Evolutionary conservation across 23 red algal species (phyloP).

Genomic region (Gracilariopsis chorda): DNA sequence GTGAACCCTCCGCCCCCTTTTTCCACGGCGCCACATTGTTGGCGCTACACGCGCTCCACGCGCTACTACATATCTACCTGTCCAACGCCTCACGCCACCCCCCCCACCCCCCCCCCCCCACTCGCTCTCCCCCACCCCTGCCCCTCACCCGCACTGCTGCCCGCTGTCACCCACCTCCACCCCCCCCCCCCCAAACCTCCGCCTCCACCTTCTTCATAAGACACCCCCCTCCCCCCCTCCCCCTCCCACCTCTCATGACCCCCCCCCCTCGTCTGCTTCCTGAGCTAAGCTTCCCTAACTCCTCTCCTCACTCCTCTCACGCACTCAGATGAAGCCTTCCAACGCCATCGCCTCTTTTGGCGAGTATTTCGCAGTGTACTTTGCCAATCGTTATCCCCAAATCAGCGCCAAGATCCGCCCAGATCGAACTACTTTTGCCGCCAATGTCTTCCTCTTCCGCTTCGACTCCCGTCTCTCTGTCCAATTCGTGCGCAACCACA

Average conservation of each 20-base stretch:
- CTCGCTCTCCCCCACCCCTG: background rate
- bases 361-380: constrained; percentile 19
- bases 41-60: no score
- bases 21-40: no score
- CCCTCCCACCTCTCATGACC: background rate
- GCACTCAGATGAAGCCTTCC: background rate
- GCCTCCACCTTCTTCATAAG: background rate
- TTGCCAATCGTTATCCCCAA: constrained; percentile 3
- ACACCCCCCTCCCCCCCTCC: background rate
- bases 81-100: no score
- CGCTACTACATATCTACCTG: no score
- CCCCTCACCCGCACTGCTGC: background rate
- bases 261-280: background rate
- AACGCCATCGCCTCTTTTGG: background rate
- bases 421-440: constrained; percentile 25
- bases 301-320: background rate
- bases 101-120: no score
- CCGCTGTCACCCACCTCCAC: background rate
- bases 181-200: background rate
- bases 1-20: no score
- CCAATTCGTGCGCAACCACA: constrained; percentile 23
- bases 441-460: constrained; percentile 59
- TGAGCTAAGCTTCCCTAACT: background rate
- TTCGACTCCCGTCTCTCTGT: constrained; percentile 41
- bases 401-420: constrained; percentile 4